Evolutionary conservation across 2,329 filamentous ascomycete species (phyloP).

Genomic region (Cucurbitaria berberidis): DNA sequence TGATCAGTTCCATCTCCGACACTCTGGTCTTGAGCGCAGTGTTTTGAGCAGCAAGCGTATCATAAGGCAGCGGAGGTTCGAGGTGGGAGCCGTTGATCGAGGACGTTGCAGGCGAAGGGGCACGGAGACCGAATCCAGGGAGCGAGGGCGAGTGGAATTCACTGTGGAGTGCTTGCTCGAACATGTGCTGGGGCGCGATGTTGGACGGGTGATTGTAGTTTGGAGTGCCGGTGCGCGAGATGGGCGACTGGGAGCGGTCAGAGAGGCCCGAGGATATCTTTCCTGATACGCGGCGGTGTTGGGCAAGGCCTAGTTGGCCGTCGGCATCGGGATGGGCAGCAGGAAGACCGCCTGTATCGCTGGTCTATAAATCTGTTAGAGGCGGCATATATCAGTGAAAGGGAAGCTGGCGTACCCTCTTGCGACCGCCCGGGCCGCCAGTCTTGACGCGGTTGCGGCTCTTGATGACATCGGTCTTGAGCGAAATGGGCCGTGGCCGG

Average conservation of each 20-base stretch:
- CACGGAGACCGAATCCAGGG: conserved; percentile 50
- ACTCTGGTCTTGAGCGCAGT: conserved; percentile 92
- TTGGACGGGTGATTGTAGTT: conserved; percentile 69
- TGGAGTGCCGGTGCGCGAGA: conserved; percentile 80
- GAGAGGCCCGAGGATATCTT: conserved; percentile 74
- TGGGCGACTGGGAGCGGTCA: conserved; percentile 77
- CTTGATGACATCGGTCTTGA: conserved; percentile 99
- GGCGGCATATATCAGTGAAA: neutral
- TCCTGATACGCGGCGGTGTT: conserved; percentile 71
- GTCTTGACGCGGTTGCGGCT: conserved; percentile 98
- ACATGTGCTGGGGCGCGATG: conserved; percentile 77
- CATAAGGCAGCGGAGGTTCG: conserved; percentile 77
- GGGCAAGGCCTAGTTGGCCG: conserved; percentile 61
- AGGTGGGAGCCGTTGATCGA: conserved; percentile 66
- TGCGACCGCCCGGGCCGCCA: conserved; percentile 75
- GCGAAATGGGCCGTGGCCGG: conserved; percentile 87
- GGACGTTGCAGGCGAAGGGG: conserved; percentile 64
- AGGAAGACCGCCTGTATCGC: conserved; percentile 61
- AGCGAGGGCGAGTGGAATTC: conserved; percentile 67
- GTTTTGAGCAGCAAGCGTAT: conserved; percentile 80
- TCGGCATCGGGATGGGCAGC: conserved; percentile 62
- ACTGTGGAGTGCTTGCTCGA: conserved; percentile 75
- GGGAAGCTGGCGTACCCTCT: conserved; percentile 68
- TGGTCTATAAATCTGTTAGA: conserved; percentile 27
- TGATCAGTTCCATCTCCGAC: conserved; percentile 94